Percentiles rank a stretch among this genome's conserved stretches.
Conservation (phyloP, 1,284 basidiomycete species). For the Cutaneotrichosporon cyanovorans region DNA sequence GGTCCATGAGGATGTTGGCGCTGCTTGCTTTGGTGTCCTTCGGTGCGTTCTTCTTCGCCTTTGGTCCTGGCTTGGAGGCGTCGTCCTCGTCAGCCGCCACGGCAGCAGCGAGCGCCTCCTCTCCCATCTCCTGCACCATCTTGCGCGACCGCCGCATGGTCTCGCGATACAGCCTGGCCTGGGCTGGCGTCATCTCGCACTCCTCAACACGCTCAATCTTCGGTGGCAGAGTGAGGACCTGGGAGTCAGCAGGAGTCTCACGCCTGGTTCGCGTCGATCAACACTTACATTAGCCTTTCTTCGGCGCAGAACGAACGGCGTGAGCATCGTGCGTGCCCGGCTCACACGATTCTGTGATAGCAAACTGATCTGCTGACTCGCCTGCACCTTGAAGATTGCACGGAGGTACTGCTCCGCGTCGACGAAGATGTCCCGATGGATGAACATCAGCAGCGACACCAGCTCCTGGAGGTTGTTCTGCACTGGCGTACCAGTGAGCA, state of each 20-base stretch:
- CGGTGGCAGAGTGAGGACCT: conserved; percentile 84
- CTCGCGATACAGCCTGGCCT: conserved; percentile 77
- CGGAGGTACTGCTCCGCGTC: conserved; percentile 67
- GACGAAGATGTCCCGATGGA: conserved; percentile 82
- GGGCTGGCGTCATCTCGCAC: conserved; percentile 83
- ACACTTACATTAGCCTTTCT: conserved; percentile 74
- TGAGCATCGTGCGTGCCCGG: conserved; percentile 97
- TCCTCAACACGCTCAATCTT: conserved; percentile 89
- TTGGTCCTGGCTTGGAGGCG: conserved; percentile 46
- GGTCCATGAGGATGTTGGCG: conserved; percentile 88
- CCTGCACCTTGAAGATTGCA: conserved; percentile 94
- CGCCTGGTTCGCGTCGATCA: not conserved
- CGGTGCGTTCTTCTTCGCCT: conserved; percentile 47
- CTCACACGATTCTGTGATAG: conserved; percentile 86
- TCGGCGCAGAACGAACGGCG: conserved; percentile 90
- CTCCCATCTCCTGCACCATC: conserved; percentile 60
- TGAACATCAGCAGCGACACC: conserved; percentile 98
- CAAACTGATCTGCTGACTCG: conserved; percentile 57
- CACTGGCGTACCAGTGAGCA: conserved; percentile 92
- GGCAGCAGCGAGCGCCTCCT: conserved; percentile 42
- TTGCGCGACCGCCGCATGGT: conserved; percentile 76
- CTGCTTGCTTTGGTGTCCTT: conserved; percentile 53
- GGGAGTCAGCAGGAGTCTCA: conserved; percentile 6
- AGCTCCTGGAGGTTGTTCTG: conserved; percentile 76
- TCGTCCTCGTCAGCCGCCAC: conserved; percentile 32